Base-by-base conservation (phyloP, 177 flowering plant genomes). In the Vitis hybrid region DNA sequence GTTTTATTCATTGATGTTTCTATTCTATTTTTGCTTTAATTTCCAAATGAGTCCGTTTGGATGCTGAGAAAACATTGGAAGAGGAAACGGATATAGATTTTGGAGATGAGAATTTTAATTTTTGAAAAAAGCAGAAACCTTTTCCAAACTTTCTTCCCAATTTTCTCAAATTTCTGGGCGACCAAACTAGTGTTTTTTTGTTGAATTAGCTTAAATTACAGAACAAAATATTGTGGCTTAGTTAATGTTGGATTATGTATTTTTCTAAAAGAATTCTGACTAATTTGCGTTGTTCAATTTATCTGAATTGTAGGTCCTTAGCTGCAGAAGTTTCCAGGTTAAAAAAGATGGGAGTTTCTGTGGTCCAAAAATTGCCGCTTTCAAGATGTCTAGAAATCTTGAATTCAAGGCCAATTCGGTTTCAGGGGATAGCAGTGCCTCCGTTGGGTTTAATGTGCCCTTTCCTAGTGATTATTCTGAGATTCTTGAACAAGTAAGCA, bases 401-500 rank as follows among this genome's bases (percentile, higher is more conserved):
- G 65, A 64, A 30, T 68, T 62, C 60, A 32, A 62, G 15, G 32
- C 48, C 27, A 59, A 27, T 59, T 76, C 87, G 0, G 77, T 67
- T 72, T 72, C 86, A 19, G 74, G 80, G 30, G 82, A 79, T 60
- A 71, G 72, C 35, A 79, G 72, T 52, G 69, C 74, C 60, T 78
- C 82, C 1, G 59, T 75, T 54, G 83, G 79, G 15, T 48, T 67
- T 19, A 84, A 90, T 67, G 86, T 83, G 49, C 80, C 82, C 18
- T 90, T 93, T 77, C 98, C 98, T 12, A 52, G 64, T 24, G 95
- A 93, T 68, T 93, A 93, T 65, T 69, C 76, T 11, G 87, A 89
- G 79, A 91, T 91, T 76, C 84, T 93, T 76, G 68, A 78, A 30
- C 98, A 93, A 81, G 97, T 93, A 81, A 61, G 46, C 46, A 6